Evolutionary conservation across 1,284 basidiomycete genomes (phyloP).

Genomic region (Cystobasidium pallidum): DNA sequence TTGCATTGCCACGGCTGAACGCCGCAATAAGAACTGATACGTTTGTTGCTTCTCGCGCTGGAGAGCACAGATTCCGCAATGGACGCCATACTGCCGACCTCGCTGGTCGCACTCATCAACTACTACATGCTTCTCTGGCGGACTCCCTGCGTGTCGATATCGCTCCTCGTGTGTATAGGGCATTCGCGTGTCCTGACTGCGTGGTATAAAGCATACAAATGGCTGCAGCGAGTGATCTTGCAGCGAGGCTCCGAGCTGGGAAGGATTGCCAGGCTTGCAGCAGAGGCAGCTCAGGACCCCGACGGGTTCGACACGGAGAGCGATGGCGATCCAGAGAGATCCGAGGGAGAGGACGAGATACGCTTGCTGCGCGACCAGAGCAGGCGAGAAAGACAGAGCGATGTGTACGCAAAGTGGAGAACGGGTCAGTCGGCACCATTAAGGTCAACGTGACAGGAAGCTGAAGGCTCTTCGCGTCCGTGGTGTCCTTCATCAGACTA

Average conservation of each 20-base stretch:
- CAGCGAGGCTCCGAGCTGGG: slow-evolving; percentile 30
- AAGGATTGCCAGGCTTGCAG: slow-evolving; percentile 6
- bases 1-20: too few species aligned
- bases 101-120: slow-evolving; percentile 24
- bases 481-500: background rate
- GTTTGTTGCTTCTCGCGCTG: too few species aligned
- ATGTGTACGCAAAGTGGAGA: slow-evolving; percentile 27
- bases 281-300: slow-evolving; percentile 1
- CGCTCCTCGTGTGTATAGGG: slow-evolving; percentile 18
- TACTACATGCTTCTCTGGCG: slow-evolving; percentile 36
- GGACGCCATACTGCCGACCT: slow-evolving; percentile 11
- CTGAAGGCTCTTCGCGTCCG: background rate
- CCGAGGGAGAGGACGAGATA: slow-evolving; percentile 24
- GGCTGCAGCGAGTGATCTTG: slow-evolving; percentile 22
- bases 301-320: slow-evolving; percentile 2
- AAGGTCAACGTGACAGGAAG: background rate
- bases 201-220: slow-evolving; percentile 26
- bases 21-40: too few species aligned
- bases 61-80: too few species aligned
- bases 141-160: slow-evolving; percentile 22
- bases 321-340: slow-evolving; percentile 10
- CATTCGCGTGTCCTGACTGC: slow-evolving; percentile 18
- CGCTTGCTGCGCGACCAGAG: slow-evolving; percentile 13
- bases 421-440: background rate
- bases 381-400: slow-evolving; percentile 2